Conservation (phyloP, 2,329 filamentous ascomycete genomes). For the Aspergillus fischeri region DNA sequence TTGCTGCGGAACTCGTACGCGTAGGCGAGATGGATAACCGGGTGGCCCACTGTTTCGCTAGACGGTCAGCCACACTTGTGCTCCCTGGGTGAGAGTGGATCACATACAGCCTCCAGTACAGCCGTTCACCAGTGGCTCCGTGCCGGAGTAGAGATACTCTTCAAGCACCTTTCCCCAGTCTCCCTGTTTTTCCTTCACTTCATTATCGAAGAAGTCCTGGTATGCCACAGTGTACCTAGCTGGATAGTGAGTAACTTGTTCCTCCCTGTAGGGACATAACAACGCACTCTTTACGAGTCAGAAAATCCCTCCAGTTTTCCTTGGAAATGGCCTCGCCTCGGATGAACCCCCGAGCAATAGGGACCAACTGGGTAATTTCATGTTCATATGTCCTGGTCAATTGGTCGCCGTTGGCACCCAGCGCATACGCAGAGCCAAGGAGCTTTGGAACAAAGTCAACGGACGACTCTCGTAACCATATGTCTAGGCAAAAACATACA, state of each 20-base stretch:
- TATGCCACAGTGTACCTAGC: conserved; percentile 1
- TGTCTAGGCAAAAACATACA: no score
- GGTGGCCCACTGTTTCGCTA: not conserved
- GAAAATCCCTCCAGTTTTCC: not conserved
- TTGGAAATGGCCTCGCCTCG: not conserved
- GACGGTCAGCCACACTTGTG: no score
- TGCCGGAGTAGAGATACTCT: not conserved
- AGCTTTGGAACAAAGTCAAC: not conserved
- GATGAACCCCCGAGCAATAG: not conserved
- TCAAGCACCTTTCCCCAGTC: not conserved
- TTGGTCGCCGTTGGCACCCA: not conserved
- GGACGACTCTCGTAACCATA: no score
- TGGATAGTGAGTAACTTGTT: not conserved
- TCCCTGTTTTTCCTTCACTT: not conserved
- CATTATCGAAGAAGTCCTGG: not conserved
- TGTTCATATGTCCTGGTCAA: not conserved
- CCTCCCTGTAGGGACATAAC: not conserved
- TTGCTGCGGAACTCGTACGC: conserved; percentile 3
- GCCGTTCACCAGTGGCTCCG: not conserved
- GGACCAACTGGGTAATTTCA: not conserved
- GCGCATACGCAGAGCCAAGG: not conserved
- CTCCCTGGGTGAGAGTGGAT: not conserved
- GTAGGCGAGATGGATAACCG: conserved; percentile 8
- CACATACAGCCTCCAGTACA: not conserved
- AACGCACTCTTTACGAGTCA: not conserved